Evolutionary conservation across 495 filamentous ascomycete species (phyloP), one percentile per base, ranked within the genome.

Genomic region (Pseudomonodictys pantanalensis): DNA sequence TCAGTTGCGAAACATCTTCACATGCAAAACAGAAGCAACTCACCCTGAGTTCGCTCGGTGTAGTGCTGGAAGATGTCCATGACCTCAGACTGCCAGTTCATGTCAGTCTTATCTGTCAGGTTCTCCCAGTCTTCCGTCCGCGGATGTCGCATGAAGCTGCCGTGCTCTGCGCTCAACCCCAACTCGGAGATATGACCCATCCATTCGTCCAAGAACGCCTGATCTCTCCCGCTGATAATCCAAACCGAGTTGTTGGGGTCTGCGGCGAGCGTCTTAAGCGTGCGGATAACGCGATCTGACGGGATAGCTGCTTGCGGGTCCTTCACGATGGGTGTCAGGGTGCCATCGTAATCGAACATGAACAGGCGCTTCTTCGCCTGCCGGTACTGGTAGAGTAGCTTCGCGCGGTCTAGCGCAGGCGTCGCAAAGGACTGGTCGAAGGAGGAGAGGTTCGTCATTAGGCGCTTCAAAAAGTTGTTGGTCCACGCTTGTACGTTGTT

Each of bases 341-440:
- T 98, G 45, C 93, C 93, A 72, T 98, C 93, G 68, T 97, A 98
- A 76, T 98, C 93, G 66, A 97, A 96, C 87, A 98, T 91, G 73
- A 97, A 95, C 1, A 98, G 76, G 28, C 92, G 84, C 73, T 85
- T 86, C 49, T 76, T 77, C 17, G 89, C 82, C 43, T 81, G 76
- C 58, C 83, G 81, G 69, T 95, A 96, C 58, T 84, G 84, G 49
- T 76, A 79, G 38, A 92, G 72, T 52, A 96, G 70, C 63, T 81
- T 75, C 15, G 82, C 75, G 20, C 82, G 82, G 72, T 97, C 90
- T 17, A 97, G 82, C 1, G 86, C 78, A 0, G 92, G 92, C 3
- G 91, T 97, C 15, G 85, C 82, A 47, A 84, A 79, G n/a, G 82
- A 81, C 58, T 86, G 83, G 61, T 87, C 86, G 65, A 85, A 85